Conservation (phyloP, 2,329 filamentous ascomycete genomes). For the Coniochaeta prunicola region DNA sequence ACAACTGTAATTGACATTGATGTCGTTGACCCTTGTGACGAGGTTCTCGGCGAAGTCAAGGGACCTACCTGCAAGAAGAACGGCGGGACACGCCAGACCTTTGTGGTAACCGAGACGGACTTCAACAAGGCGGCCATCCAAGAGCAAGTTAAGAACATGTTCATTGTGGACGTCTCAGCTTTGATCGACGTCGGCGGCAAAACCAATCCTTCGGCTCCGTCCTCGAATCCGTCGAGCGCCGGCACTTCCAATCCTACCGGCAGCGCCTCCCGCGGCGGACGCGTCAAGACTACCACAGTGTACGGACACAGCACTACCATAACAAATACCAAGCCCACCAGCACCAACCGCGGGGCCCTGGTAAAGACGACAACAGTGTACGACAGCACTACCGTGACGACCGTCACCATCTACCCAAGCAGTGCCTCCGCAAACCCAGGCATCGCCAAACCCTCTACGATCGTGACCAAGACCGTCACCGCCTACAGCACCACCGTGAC, state of each 20-base stretch:
- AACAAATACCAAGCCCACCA: background rate
- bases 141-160: slow-evolving; percentile 36
- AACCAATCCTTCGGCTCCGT: background rate
- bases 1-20: slow-evolving; percentile 31
- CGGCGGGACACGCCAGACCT: background rate
- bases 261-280: background rate
- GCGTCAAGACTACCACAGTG: background rate
- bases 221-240: background rate
- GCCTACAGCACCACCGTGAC: slow-evolving; percentile 25
- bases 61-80: slow-evolving; percentile 23
- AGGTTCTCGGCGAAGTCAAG: slow-evolving; percentile 30
- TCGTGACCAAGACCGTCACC: slow-evolving; percentile 35
- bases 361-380: background rate
- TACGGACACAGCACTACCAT: background rate
- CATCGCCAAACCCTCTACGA: background rate
- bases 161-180: slow-evolving; percentile 31
- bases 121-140: slow-evolving; percentile 36
- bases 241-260: no score
- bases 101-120: slow-evolving; percentile 26
- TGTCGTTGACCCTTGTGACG: slow-evolving; percentile 20
- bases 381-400: background rate
- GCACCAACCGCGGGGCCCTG: slow-evolving; percentile 8
- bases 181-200: background rate
- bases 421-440: background rate
- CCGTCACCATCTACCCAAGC: background rate